These are phyloP conservation scores for Fusarium clavum DNA, from an alignment of 2,329 filamentous ascomycete species.

Conservation along the genomic window DNA sequence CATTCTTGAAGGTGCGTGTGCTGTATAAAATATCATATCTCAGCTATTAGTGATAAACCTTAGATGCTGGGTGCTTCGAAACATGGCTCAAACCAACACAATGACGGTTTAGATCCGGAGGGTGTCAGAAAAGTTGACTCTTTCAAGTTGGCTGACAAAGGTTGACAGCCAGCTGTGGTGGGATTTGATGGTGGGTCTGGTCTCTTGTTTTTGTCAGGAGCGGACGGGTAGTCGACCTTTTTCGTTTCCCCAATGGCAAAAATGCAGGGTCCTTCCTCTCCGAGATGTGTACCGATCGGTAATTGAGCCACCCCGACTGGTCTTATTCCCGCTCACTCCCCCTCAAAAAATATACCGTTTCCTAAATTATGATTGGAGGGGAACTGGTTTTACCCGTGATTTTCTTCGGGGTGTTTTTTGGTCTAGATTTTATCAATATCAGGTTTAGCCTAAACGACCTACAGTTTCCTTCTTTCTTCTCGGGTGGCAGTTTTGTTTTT, in stretches of 20 bases:
- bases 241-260: background rate
- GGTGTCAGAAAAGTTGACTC: background rate
- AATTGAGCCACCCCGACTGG: slow-evolving; percentile 36
- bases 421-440: slow-evolving; percentile 30
- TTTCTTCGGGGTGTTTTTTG: background rate
- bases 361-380: slow-evolving; percentile 2
- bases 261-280: slow-evolving; percentile 37
- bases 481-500: background rate
- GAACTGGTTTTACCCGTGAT: slow-evolving; percentile 3
- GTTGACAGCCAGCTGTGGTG: too few species aligned
- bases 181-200: fast-evolving
- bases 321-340: slow-evolving; percentile 24
- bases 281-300: slow-evolving; percentile 29
- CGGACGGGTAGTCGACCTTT: background rate
- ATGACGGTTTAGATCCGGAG: background rate
- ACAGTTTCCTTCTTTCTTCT: background rate
- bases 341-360: slow-evolving; percentile 1
- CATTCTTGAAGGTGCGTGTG: slow-evolving; percentile 2
- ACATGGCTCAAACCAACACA: slow-evolving; percentile 15
- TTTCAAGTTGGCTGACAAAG: background rate
- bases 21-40: background rate
- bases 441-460: slow-evolving; percentile 34
- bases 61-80: slow-evolving; percentile 1
- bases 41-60: background rate
- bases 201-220: background rate